Evolutionary conservation across 2,329 filamentous ascomycete species (phyloP), one percentile per base, ranked within the genome.

Genomic region (Calonectria hawksworthii): DNA sequence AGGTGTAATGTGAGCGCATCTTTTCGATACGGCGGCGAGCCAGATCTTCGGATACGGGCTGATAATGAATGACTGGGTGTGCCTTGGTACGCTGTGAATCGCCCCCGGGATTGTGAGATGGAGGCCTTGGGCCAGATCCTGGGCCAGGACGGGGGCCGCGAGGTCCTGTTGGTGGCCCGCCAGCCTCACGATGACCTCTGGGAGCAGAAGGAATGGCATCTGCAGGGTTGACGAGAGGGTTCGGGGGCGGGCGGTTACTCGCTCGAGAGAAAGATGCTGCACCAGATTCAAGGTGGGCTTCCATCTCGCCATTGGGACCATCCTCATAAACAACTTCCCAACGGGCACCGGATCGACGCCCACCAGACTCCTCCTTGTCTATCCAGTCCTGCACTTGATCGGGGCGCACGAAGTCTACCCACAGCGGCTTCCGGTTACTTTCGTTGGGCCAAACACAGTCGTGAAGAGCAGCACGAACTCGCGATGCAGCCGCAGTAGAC

Each of bases 381-480:
- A 98, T 93, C 95, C 96, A 99, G 30, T 90, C 90, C 18, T 87
- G 84, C 5, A 98, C 89, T 76, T 92, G 91, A 32, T 95, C 92
- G 23, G 94, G 90, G 0, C 96, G 96, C 26, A 99, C 90, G 83
- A 97, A 99, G 83, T 99, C 97, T 4, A 95, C 95, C 91, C 94
- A 98, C 1, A 99, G 89, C 0, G 93, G 90, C 83, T 97, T 98
- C 38, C 97, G 91, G 78, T 93, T 94, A 73, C 93, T 92, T 85
- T 99, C 96, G 73, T 96, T 92, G 0, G 96, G 96, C 95, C 96
- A 99, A 44, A 96, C 90, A 28, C 90, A 90, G 73, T 92, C 91
- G 84, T 99, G 96, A 2, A 99, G 88, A 3, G 91, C 90, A 13
- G 92, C 90, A 64, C 96, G 94, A 11, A 95, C 96, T 28, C 95